Percentiles rank a stretch among this genome's conserved stretches.
phyloP scores from a whole-genome alignment of 2,329 filamentous ascomycete genomes.

The Chaetomium sp. region DNA sequence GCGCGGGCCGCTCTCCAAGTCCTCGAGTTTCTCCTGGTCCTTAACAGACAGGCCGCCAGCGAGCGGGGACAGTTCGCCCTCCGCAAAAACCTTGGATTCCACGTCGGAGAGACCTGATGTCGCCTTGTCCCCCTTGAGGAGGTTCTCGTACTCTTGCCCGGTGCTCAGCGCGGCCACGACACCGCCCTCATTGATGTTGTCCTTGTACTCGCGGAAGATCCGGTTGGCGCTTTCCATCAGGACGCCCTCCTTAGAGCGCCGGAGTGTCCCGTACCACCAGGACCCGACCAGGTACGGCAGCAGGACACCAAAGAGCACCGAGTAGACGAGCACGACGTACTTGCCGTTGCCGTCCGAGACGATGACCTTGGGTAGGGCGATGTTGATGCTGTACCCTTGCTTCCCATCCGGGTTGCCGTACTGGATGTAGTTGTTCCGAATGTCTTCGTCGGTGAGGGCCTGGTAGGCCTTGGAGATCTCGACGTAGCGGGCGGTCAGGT shows the following conservation, averaged over 20 bases:
- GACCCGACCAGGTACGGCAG: slow-evolving; percentile 89
- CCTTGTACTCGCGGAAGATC: slow-evolving; percentile 87
- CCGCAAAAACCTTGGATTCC: slow-evolving; percentile 69
- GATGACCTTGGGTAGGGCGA: slow-evolving; percentile 88
- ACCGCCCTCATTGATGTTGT: slow-evolving; percentile 71
- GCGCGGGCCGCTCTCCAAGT: slow-evolving; percentile 71
- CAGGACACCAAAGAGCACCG: slow-evolving; percentile 77
- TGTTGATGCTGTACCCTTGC: slow-evolving; percentile 96
- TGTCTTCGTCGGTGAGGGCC: slow-evolving; percentile 91
- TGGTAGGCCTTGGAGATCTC: slow-evolving; percentile 98
- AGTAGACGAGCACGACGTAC: slow-evolving; percentile 88
- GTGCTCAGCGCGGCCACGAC: slow-evolving; percentile 76
- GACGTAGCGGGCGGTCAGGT: slow-evolving; percentile 81
- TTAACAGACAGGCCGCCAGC: slow-evolving; percentile 59
- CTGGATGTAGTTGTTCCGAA: slow-evolving; percentile 93
- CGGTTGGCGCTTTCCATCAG: slow-evolving; percentile 90
- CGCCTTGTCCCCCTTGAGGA: slow-evolving; percentile 69
- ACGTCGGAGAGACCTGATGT: slow-evolving; percentile 77
- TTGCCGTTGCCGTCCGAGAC: slow-evolving; percentile 91
- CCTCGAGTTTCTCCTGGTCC: slow-evolving; percentile 69
- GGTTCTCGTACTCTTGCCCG: slow-evolving; percentile 75
- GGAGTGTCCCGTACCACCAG: slow-evolving; percentile 98
- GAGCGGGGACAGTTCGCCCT: slow-evolving; percentile 46
- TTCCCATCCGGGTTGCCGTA: slow-evolving; percentile 97
- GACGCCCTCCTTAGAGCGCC: slow-evolving; percentile 87